Conservation (phyloP, 148 eudicot genomes). For the Tetragonia tetragonoides region DNA sequence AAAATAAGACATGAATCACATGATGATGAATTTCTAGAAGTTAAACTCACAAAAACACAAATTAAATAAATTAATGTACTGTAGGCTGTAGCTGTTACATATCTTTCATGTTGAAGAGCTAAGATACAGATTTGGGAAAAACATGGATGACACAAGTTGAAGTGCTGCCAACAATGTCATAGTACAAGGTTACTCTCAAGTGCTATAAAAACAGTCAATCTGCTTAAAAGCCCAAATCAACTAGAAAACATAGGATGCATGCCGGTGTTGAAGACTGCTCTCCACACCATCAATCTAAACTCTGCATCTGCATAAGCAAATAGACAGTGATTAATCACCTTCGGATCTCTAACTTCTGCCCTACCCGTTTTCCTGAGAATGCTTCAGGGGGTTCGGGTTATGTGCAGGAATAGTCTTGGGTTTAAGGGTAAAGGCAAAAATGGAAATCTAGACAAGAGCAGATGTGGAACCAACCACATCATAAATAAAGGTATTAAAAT, state of each 20-base stretch:
- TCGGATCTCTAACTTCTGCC: background rate
- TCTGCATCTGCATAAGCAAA: constrained; percentile 62
- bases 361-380: background rate
- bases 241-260: background rate
- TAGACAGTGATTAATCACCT: background rate
- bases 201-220: background rate
- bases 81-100: no score
- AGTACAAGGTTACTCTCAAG: background rate
- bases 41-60: no score
- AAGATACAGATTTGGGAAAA: background rate
- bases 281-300: constrained; percentile 49
- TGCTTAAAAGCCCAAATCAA: background rate
- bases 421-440: no score
- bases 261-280: background rate
- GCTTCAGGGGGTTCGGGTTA: background rate
- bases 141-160: background rate
- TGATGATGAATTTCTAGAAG: no score
- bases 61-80: no score
- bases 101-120: background rate
- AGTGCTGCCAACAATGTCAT: constrained; percentile 7
- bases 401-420: no score
- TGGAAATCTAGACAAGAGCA: no score
- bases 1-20: no score
- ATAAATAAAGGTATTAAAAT: no score
- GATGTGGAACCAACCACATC: no score